Evolutionary conservation across 2,329 filamentous ascomycete genomes (phyloP).

Genomic region (Pseudocercospora pini-densiflorae): DNA sequence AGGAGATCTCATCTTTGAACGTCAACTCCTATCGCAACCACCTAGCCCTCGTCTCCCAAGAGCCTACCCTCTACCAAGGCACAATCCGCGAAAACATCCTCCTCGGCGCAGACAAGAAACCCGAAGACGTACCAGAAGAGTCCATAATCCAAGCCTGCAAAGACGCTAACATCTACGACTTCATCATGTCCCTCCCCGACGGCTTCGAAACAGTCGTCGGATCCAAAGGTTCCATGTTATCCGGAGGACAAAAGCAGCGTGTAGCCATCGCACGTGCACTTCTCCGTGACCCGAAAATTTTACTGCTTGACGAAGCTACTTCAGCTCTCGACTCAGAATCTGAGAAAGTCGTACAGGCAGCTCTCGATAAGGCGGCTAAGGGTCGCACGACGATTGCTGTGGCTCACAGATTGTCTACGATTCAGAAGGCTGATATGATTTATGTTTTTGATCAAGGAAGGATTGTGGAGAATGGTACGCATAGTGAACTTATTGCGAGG

Average conservation of each 20-base stretch:
- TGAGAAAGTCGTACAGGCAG: slow-evolving; percentile 80
- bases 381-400: slow-evolving; percentile 81
- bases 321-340: slow-evolving; percentile 71
- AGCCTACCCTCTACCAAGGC: slow-evolving; percentile 93
- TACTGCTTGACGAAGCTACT: slow-evolving; percentile 80
- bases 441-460: slow-evolving; percentile 94
- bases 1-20: slow-evolving; percentile 79
- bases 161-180: slow-evolving; percentile 91
- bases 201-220: slow-evolving; percentile 64
- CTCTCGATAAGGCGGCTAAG: slow-evolving; percentile 80
- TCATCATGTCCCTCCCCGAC: slow-evolving; percentile 79
- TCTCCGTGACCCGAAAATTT: slow-evolving; percentile 85
- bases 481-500: slow-evolving; percentile 59
- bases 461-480: slow-evolving; percentile 83
- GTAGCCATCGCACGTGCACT: slow-evolving; percentile 91
- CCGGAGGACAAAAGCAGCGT: slow-evolving; percentile 92
- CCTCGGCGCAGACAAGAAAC: slow-evolving; percentile 65
- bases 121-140: slow-evolving; percentile 71
- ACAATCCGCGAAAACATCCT: slow-evolving; percentile 90
- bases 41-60: slow-evolving; percentile 88
- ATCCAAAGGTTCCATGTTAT: slow-evolving; percentile 81
- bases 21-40: slow-evolving; percentile 83
- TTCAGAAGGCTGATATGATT: slow-evolving; percentile 92
- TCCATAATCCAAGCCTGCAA: slow-evolving; percentile 78
- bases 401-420: slow-evolving; percentile 87